Conservation (phyloP, 202 grass and related monocot species). For the Zizania palustris region DNA sequence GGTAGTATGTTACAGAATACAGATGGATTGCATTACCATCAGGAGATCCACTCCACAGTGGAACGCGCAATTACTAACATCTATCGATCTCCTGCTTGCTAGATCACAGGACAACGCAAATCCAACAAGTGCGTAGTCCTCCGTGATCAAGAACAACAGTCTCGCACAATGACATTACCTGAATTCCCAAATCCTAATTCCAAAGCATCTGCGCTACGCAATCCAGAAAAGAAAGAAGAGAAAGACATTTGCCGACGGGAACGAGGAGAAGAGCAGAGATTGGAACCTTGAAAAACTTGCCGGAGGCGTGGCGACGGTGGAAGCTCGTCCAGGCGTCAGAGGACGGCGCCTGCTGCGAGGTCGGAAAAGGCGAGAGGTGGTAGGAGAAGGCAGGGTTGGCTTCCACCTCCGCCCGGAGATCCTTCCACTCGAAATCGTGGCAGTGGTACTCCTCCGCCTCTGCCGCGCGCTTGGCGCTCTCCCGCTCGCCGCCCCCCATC, state of each 20-base stretch:
- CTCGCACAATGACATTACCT: background rate
- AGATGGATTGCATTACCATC: background rate
- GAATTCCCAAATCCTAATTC: background rate
- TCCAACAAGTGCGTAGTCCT: background rate
- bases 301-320: conserved; percentile 75
- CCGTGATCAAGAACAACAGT: background rate
- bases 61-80: no score
- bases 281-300: conserved; percentile 81
- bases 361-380: conserved; percentile 59
- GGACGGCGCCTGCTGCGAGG: conserved; percentile 17
- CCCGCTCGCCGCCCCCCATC: conserved; percentile 16
- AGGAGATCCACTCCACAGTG: background rate
- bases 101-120: background rate
- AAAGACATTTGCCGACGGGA: background rate
- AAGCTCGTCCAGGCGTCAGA: conserved; percentile 86
- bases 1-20: no score
- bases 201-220: background rate
- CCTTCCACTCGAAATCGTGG: conserved; percentile 84
- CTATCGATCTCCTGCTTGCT: no score
- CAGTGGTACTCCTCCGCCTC: conserved; percentile 80
- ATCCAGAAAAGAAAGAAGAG: background rate
- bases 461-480: conserved; percentile 18
- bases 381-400: conserved; percentile 57
- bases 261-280: background rate
- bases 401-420: conserved; percentile 67